Evolutionary conservation across 164 flowering plant species (phyloP).

Genomic region (Euptelea pleiosperma): DNA sequence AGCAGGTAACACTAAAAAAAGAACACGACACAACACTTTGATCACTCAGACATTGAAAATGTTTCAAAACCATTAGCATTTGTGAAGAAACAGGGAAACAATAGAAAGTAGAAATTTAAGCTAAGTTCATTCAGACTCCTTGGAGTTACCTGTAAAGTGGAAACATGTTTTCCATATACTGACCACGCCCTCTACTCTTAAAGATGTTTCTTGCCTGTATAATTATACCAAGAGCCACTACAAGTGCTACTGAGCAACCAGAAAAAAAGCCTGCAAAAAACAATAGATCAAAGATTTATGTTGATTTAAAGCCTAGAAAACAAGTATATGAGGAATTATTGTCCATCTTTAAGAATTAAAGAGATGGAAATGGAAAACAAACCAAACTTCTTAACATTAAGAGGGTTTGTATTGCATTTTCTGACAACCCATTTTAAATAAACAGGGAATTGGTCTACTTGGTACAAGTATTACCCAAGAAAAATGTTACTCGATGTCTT

Average conservation of each 20-base stretch:
- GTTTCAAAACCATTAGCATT: neutral
- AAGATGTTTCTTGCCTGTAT: constrained; percentile 33
- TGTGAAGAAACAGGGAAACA: neutral
- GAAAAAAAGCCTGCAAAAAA: constrained; percentile 36
- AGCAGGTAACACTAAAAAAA: too few species aligned
- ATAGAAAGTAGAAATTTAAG: neutral
- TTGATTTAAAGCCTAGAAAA: too few species aligned
- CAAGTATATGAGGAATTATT: neutral
- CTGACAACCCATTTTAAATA: too few species aligned
- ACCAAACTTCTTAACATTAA: too few species aligned
- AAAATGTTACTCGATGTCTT: constrained; percentile 46
- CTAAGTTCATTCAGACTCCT: neutral
- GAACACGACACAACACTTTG: too few species aligned
- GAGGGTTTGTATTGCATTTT: neutral
- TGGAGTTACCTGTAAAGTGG: constrained; percentile 53
- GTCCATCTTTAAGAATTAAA: neutral
- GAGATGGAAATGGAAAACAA: neutral
- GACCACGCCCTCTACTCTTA: constrained; percentile 18
- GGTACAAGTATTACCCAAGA: constrained; percentile 28
- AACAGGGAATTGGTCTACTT: too few species aligned
- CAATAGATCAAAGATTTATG: neutral
- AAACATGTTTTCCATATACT: constrained; percentile 59
- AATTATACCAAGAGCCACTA: constrained; percentile 32
- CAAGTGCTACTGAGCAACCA: constrained; percentile 47
- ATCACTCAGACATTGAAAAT: too few species aligned